Percentiles rank a stretch among this genome's conserved stretches.
phyloP scores from a whole-genome alignment of 768 basidiomycete genomes.

The Suillus subluteus region DNA sequence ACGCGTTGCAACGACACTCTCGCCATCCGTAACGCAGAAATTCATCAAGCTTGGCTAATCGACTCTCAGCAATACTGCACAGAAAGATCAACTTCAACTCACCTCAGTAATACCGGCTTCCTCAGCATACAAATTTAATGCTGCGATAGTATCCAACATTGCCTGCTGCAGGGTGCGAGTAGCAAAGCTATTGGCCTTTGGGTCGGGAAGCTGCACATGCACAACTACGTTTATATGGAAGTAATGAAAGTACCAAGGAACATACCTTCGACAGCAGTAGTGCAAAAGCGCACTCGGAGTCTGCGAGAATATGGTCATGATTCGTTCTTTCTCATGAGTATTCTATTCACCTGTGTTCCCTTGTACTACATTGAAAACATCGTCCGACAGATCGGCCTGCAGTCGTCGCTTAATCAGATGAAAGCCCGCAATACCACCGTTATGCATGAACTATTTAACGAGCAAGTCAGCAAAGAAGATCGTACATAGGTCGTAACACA shows the following conservation, averaged over 20 bases:
- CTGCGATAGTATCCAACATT: constrained; percentile 86
- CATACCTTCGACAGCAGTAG: constrained; percentile 81
- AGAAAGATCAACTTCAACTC: constrained; percentile 16
- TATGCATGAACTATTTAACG: constrained; percentile 86
- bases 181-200: constrained; percentile 75
- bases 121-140: constrained; percentile 76
- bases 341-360: constrained; percentile 82
- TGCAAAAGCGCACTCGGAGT: constrained; percentile 98
- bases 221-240: constrained; percentile 12
- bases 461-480: constrained; percentile 2
- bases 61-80: neutral
- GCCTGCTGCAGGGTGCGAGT: constrained; percentile 74
- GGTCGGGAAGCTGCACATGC: constrained; percentile 68
- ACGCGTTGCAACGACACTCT: constrained; percentile 90
- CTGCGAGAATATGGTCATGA: constrained; percentile 39
- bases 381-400: constrained; percentile 77
- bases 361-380: constrained; percentile 82
- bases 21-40: constrained; percentile 95
- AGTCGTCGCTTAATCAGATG: constrained; percentile 76
- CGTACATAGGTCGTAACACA: constrained; percentile 31
- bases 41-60: constrained; percentile 86
- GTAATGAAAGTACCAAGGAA: constrained; percentile 3
- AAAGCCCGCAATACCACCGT: constrained; percentile 92
- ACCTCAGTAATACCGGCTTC: constrained; percentile 78
- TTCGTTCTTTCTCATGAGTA: neutral